Base-by-base conservation (phyloP, 176 grass and related monocot genomes). In the Saccharum officinarum region DNA sequence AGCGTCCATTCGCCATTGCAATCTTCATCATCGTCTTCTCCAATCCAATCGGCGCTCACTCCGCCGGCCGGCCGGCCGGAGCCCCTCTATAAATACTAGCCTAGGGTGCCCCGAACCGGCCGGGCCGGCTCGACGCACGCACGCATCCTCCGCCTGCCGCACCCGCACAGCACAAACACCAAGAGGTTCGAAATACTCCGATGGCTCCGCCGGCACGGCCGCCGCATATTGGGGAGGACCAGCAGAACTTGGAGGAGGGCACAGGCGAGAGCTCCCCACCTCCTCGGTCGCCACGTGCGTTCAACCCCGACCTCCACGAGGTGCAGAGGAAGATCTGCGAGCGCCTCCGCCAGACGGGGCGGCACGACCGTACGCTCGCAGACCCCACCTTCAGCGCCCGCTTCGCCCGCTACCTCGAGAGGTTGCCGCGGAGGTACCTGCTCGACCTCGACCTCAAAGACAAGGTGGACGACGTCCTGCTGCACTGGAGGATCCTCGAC, bases 401-500 rank as follows among this genome's bases (percentile, higher is more conserved):
- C 26, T 80, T 98, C 63, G 45, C 68, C 8, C 80, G 30, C 5
- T 93, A 98, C 87, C 87, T 98, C 13, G 36, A 50, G 72, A 78
- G 85, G 38, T 67, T 98, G 65, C 93, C 95, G 25, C 7, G 0
- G 18, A 88, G 93, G 37, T 98, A 98, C 74, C 54, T 88, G 25
- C 47, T 75, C 55, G 93, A 95, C 85, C 67, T 93, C 15, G 83
- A 91, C 42, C 74, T 85, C 2, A 64, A 37, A 1, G 65, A 75
- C 18, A 88, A 76, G 69, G 87, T 78, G 8, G 95, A 92, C 39
- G 95, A 98, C 77, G 73, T 95, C 15, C 83, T 95, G 23, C 87
- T 98, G 17, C 95, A 98, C 86, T 80, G 80, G 69, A 59, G 46
- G 54, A 93, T 98, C 80, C 93, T 98, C 76, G 77, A 78, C 57